Evolutionary conservation across 495 filamentous ascomycete genomes (phyloP).

Genomic region (Aspergillus indologenus): DNA sequence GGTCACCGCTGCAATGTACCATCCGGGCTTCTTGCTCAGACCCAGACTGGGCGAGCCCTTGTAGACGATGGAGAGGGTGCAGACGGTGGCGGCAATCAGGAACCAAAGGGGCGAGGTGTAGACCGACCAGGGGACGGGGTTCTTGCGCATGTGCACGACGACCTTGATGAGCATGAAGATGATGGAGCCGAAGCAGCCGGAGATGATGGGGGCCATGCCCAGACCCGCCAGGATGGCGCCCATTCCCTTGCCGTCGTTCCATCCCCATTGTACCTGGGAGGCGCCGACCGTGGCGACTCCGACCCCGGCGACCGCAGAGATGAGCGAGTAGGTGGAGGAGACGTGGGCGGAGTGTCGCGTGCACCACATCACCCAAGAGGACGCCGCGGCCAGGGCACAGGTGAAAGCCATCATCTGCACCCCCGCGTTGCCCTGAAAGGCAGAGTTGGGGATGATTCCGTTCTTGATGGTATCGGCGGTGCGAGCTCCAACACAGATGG

Average conservation of each 20-base stretch:
- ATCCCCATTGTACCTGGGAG: slow-evolving; percentile 57
- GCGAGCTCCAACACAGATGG: slow-evolving; percentile 57
- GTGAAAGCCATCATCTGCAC: slow-evolving; percentile 62
- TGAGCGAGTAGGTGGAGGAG: slow-evolving; percentile 62
- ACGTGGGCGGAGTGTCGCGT: slow-evolving; percentile 59
- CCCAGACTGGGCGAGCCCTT: slow-evolving; percentile 58
- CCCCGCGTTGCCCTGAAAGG: slow-evolving; percentile 51
- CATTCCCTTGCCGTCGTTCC: slow-evolving; percentile 57
- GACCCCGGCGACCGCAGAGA: slow-evolving; percentile 60
- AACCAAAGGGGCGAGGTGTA: slow-evolving; percentile 59
- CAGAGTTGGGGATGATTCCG: slow-evolving; percentile 49
- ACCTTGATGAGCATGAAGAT: slow-evolving; percentile 63
- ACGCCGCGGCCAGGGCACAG: slow-evolving; percentile 54
- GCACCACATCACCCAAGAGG: slow-evolving; percentile 60
- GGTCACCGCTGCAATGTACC: slow-evolving; percentile 55
- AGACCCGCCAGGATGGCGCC: slow-evolving; percentile 60
- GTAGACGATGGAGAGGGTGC: slow-evolving; percentile 61
- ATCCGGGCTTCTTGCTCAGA: slow-evolving; percentile 52
- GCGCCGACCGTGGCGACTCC: slow-evolving; percentile 59
- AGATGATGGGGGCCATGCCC: slow-evolving; percentile 58
- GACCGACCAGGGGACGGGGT: slow-evolving; percentile 55
- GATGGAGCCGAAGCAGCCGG: slow-evolving; percentile 51
- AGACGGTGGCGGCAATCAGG: slow-evolving; percentile 55
- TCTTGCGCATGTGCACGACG: slow-evolving; percentile 54
- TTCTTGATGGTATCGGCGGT: slow-evolving; percentile 62